Evolutionary conservation across 768 basidiomycete genomes (phyloP).

Genomic region (Russula sp.): DNA sequence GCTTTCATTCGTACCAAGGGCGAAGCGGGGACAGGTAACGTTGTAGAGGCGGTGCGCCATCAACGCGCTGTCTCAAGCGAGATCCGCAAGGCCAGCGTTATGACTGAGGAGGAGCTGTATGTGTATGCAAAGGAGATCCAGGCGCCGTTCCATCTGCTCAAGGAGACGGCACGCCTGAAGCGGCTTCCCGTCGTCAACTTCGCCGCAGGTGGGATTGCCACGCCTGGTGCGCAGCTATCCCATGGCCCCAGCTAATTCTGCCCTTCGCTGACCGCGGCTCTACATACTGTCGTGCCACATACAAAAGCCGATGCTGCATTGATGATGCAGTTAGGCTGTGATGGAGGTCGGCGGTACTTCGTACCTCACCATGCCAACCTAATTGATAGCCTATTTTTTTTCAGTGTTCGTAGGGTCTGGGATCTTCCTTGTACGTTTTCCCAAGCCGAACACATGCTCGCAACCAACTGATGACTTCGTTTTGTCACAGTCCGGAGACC

Average conservation of each 20-base stretch:
- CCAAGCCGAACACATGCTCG: neutral
- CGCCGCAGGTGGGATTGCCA: slow-evolving; percentile 90
- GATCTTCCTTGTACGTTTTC: slow-evolving; percentile 78
- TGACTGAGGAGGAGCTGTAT: slow-evolving; percentile 95
- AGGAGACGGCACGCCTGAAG: slow-evolving; percentile 92
- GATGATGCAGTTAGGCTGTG: slow-evolving; percentile 98
- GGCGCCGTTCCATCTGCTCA: slow-evolving; percentile 91
- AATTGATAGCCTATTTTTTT: slow-evolving; percentile 3
- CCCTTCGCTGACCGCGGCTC: neutral
- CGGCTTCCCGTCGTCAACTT: slow-evolving; percentile 95
- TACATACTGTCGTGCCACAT: slow-evolving; percentile 20
- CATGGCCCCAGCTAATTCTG: slow-evolving; percentile 7
- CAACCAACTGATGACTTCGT: neutral
- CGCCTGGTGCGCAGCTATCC: slow-evolving; percentile 55
- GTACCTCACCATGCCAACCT: neutral
- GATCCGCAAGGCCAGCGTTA: slow-evolving; percentile 77
- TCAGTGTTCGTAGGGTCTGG: slow-evolving; percentile 96
- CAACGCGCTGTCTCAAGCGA: slow-evolving; percentile 76
- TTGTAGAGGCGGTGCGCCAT: slow-evolving; percentile 93
- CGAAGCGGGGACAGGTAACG: slow-evolving; percentile 84
- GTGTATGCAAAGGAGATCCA: slow-evolving; percentile 86
- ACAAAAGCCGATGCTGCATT: slow-evolving; percentile 82
- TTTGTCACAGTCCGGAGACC: slow-evolving; percentile 70
- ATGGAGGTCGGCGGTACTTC: slow-evolving; percentile 62
- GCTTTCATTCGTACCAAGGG: slow-evolving; percentile 99